Percentiles rank a stretch among this genome's conserved stretches.
These are phyloP conservation scores for Yamadazyma diospyri DNA, from an alignment of 1,139 yeast genomes.

Conservation along the genomic window DNA sequence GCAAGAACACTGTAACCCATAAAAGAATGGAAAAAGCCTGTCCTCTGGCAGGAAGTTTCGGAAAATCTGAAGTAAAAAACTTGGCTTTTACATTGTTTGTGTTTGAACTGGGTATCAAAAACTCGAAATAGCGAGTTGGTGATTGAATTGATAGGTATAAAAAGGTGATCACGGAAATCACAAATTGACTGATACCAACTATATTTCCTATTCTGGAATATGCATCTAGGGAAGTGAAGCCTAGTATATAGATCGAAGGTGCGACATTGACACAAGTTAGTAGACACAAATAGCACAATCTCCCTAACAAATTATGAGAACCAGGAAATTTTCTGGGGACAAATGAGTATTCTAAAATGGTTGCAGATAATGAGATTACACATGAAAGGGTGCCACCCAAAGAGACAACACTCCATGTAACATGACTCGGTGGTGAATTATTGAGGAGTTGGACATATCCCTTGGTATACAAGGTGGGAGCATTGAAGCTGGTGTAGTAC, in stretches of 20 bases:
- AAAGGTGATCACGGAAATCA: constrained; percentile 57
- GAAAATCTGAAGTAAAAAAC: constrained; percentile 31
- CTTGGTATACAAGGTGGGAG: constrained; percentile 71
- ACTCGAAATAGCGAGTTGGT: constrained; percentile 48
- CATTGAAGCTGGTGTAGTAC: constrained; percentile 76
- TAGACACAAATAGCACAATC: constrained; percentile 41
- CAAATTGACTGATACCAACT: constrained; percentile 56
- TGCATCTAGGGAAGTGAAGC: constrained; percentile 48
- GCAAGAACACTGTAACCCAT: constrained; percentile 67
- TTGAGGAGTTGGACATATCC: constrained; percentile 55
- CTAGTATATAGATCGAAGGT: constrained; percentile 63
- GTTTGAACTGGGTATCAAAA: constrained; percentile 3
- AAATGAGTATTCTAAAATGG: constrained; percentile 58
- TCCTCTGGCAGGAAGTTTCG: constrained; percentile 49
- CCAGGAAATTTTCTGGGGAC: constrained; percentile 75
- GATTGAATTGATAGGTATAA: constrained; percentile 54
- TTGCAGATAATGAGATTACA: constrained; percentile 58
- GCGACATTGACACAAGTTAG: constrained; percentile 47
- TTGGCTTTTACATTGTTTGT: constrained; percentile 7
- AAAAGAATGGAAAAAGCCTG: constrained; percentile 55
- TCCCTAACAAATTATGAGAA: constrained; percentile 43
- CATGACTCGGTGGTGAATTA: constrained; percentile 64
- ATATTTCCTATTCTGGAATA: constrained; percentile 48
- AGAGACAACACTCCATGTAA: constrained; percentile 59
- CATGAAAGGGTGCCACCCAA: constrained; percentile 74